These are phyloP conservation scores for Linnemannia exigua DNA, from an alignment of 192 early-diverging fungal genomes.

Conservation along the genomic window DNA sequence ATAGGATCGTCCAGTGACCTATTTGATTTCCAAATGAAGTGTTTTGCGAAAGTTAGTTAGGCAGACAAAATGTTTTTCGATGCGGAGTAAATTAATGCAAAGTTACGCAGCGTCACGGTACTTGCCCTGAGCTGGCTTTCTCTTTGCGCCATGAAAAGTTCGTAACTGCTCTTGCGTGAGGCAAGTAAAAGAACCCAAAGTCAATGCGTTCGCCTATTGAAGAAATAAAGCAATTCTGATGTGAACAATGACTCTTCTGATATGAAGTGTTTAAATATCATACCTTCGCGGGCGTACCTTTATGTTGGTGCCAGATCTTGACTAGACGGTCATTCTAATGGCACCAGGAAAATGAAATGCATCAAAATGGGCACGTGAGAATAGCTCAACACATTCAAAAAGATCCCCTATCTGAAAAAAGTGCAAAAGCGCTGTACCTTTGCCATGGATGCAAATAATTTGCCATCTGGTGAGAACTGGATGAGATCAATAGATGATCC, in stretches of 20 bases:
- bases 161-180: constrained; percentile 73
- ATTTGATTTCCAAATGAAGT: neutral
- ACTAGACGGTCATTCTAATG: constrained; percentile 72
- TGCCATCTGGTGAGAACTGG: constrained; percentile 72
- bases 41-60: no score
- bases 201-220: constrained; percentile 33
- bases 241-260: neutral
- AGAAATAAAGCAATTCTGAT: constrained; percentile 15
- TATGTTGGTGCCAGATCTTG: constrained; percentile 72
- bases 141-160: constrained; percentile 77
- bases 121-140: constrained; percentile 45
- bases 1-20: constrained; percentile 25
- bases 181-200: constrained; percentile 72
- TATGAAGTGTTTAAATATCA: neutral
- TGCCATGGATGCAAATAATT: constrained; percentile 73
- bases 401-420: neutral
- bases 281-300: constrained; percentile 6
- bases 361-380: neutral
- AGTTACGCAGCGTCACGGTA: neutral
- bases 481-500: constrained; percentile 57
- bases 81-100: neutral
- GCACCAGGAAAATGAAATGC: neutral
- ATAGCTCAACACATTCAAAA: neutral
- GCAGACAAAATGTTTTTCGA: neutral
- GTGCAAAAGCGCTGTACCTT: constrained; percentile 53